Evolutionary conservation across 768 basidiomycete species (phyloP), one percentile per base, ranked within the genome.

Genomic region (Dioszegia hungarica): DNA sequence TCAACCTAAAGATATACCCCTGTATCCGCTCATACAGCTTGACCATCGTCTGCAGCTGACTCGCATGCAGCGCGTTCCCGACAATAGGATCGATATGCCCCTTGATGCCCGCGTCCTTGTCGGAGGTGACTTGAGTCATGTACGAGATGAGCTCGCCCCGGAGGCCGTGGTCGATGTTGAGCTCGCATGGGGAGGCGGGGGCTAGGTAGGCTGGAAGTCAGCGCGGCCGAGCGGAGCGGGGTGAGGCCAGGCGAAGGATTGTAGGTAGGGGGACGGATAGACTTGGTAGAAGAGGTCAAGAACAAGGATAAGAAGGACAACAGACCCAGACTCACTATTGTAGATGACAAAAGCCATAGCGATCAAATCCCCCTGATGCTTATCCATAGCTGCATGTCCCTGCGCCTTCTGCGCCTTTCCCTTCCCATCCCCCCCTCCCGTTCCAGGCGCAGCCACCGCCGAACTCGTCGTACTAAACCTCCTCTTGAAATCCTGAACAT

Each of bases 81-180:
- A 90, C 86, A 66, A 85, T 88, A 10, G 86, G 82, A 72, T 91
- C 90, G 22, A 91, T 83, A 29, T 64, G 66, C 5, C 70, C 73
- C 33, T 72, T 70, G 22, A 66, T 60, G 25, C 64, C 61, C 1
- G 65, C 68, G 34, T 70, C 73, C 41, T 64, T 65, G 39, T 77
- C 85, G 45, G 85, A 86, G 62, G 93, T 87, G 25, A 91, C 88
- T 51, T 95, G 90, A 75, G 87, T 87, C 59, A 99, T 82, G 75
- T 98, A 98, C 64, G 86, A 88, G 57, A 90, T 88, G 50, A 99
- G 81, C 77, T 98, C 95, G 64, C 90, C 91, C 60, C 95, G 86
- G 36, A 99, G 80, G 36, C 88, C 89, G 75, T 99, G 95, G 73
- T 99, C 95, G 64, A 99, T 99, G 78, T 99, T 99, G 60, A 99